Percentiles rank a stretch among this genome's conserved stretches.
Conservation (phyloP, 208 protist genomes). For the Polymyxa betae region DNA sequence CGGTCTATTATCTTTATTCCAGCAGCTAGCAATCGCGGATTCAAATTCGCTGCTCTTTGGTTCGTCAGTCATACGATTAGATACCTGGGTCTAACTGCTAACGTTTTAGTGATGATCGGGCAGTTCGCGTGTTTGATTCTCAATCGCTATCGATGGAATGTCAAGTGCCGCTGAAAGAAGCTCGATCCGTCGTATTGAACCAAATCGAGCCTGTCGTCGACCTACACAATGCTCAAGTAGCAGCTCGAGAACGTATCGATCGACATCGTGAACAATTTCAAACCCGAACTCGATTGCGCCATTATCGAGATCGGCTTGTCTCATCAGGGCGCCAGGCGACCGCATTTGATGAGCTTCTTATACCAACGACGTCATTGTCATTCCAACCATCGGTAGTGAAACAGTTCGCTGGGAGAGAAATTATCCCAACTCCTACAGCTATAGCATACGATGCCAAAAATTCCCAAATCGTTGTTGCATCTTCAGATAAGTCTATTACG, state of each 20-base stretch:
- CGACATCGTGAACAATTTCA: slow-evolving; percentile 43
- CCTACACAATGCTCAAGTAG: slow-evolving; percentile 20
- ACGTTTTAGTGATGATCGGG: slow-evolving; percentile 18
- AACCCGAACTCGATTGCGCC: neutral
- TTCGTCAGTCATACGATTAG: neutral
- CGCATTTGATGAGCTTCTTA: neutral
- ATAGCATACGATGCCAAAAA: neutral
- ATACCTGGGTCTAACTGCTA: neutral
- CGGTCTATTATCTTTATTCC: slow-evolving; percentile 3
- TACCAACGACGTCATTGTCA: neutral
- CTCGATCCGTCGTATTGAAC: neutral
- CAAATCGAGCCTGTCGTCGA: neutral
- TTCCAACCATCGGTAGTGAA: neutral
- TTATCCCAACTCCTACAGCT: neutral
- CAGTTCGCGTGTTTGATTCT: slow-evolving; percentile 11
- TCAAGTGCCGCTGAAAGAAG: neutral
- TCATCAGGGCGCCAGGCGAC: neutral
- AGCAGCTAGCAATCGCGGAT: neutral
- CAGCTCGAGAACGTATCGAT: neutral
- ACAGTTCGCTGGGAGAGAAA: neutral
- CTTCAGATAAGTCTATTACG: slow-evolving; percentile 4
- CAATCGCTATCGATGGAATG: slow-evolving; percentile 11
- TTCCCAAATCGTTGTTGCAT: slow-evolving; percentile 5
- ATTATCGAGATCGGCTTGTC: neutral
- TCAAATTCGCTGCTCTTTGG: slow-evolving; percentile 12